Evolutionary conservation across 1,284 basidiomycete species (phyloP).

Genomic region (Leccinum laetum): DNA sequence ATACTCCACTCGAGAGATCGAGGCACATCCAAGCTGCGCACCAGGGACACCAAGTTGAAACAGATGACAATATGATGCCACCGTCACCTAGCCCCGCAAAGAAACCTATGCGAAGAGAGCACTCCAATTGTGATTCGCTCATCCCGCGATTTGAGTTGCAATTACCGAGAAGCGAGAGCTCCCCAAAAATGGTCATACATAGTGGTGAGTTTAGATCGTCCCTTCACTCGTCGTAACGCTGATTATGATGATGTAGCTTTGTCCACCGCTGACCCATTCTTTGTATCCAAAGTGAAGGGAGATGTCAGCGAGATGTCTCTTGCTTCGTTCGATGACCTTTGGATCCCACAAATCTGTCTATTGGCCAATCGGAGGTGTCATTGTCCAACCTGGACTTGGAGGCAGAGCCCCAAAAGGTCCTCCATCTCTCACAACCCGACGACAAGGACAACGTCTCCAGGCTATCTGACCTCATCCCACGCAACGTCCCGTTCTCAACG

Average conservation of each 20-base stretch:
- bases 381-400: conserved; percentile 32
- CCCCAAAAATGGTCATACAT: conserved; percentile 16
- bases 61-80: conserved; percentile 53
- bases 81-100: conserved; percentile 63
- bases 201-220: conserved; percentile 15
- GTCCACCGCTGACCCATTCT: conserved; percentile 25
- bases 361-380: conserved; percentile 34
- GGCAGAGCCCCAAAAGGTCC: conserved; percentile 28
- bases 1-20: conserved; percentile 48
- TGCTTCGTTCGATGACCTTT: conserved; percentile 32
- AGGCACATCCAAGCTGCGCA: conserved; percentile 47
- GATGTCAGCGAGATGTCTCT: conserved; percentile 39
- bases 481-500: conserved; percentile 23
- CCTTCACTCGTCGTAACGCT: background rate
- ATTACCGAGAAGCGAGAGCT: conserved; percentile 19
- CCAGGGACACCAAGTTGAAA: conserved; percentile 38
- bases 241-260: conserved; percentile 13
- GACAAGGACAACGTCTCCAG: conserved; percentile 12
- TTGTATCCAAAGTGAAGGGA: conserved; percentile 23
- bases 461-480: conserved; percentile 25
- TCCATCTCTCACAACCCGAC: conserved; percentile 16
- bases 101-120: conserved; percentile 13
- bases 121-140: conserved; percentile 30
- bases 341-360: conserved; percentile 36
- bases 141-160: conserved; percentile 44